Evolutionary conservation across 768 basidiomycete species (phyloP), one percentile per base, ranked within the genome.

Genomic region (Phylloporus sp.): DNA sequence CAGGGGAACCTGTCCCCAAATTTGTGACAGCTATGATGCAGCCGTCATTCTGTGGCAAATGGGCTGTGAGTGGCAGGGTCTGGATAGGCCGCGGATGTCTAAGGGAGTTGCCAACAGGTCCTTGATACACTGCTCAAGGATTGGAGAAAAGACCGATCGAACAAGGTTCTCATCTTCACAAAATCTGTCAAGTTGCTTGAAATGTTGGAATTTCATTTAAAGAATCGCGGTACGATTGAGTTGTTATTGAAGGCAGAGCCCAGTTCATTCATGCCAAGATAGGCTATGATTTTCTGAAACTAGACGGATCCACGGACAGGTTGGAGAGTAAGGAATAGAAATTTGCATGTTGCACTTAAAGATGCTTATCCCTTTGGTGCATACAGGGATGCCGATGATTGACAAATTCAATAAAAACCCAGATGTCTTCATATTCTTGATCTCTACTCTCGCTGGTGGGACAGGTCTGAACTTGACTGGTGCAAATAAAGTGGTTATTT

Each of bases 401-500:
- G 93, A 97, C 63, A 66, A 73, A 58, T 97, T 95, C 62, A 86
- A 97, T 54, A 65, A 75, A 10, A 84, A 92, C 54, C 78, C 84
- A 0, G 74, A 84, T 20, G 68, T 89, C 38, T 93, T 84, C 63
- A 70, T 94, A 36, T 92, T 95, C 65, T 73, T 95, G 47, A 93
- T 97, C 49, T 94, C 91, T 6, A 97, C 92, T 0, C 73, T 91
- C 47, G 92, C 93, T 3, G 95, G 95, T 1, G 95, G 94, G 2
- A 91, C 90, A 6, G 94, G 94, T 2, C 72, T 97, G 40, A 97
- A 95, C 63, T 70, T 97, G 42, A 92, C 91, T 15, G 87, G 87
- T 4, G 94, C 95, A 4, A 97, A 98, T 64, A 94, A 90, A 70
- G 95, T 97, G 20, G 88, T 94, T 24, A 88, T 94, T 36, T 92